These are phyloP conservation scores for Picochlorum sp. DNA, from an alignment of 139 green algal genomes.

Conservation along the genomic window DNA sequence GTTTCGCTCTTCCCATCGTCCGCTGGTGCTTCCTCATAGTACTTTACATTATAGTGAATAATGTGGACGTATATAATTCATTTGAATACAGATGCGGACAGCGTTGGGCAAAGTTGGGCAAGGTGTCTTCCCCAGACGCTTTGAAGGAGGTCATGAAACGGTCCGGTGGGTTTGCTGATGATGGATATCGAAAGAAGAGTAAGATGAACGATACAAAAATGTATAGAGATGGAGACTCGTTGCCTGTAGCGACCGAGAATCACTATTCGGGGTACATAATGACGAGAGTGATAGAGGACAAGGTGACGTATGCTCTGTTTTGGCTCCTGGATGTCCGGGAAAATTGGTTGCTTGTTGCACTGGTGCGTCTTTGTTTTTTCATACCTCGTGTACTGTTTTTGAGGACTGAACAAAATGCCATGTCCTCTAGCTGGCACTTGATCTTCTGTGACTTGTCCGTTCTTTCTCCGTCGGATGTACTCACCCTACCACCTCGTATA, in stretches of 20 bases:
- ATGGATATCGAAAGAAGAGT: background rate
- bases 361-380: background rate
- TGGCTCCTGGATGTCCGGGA: conserved; percentile 2
- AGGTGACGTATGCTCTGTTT: background rate
- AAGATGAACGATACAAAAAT: background rate
- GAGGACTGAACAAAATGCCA: background rate
- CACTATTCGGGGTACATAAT: background rate
- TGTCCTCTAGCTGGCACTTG: background rate
- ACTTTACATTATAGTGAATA: too few relatives aligned
- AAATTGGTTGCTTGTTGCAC: background rate
- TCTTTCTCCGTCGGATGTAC: background rate
- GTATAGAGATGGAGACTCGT: background rate
- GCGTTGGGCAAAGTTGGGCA: conserved; percentile 10
- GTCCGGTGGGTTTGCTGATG: background rate
- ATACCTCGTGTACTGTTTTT: too few relatives aligned
- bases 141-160: background rate
- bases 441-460: background rate
- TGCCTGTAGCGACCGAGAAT: background rate
- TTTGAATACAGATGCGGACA: conserved; percentile 10
- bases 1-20: too few relatives aligned
- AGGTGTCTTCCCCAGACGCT: background rate
- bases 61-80: too few relatives aligned
- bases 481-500: background rate
- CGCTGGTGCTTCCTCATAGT: too few relatives aligned
- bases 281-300: conserved; percentile 8